These are phyloP conservation scores for Fraxinus sp. DNA, from an alignment of 305 asterid genomes.

Conservation along the genomic window DNA sequence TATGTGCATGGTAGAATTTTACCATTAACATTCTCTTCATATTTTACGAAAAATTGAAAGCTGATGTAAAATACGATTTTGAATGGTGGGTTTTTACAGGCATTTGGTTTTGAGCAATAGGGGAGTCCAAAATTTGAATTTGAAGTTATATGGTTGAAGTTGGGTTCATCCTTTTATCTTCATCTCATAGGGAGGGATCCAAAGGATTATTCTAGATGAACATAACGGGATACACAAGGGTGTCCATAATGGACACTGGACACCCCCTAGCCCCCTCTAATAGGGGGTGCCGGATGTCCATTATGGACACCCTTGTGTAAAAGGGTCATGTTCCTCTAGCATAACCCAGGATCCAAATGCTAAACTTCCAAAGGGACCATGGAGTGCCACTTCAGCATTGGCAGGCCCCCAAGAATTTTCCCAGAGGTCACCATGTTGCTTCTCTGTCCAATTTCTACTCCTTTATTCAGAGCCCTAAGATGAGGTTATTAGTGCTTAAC, in stretches of 20 bases:
- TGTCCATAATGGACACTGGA: too few relatives aligned
- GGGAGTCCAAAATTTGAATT: slow-evolving; percentile 63
- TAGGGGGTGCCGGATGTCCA: too few relatives aligned
- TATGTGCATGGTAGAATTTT: neutral
- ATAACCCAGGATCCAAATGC: too few relatives aligned
- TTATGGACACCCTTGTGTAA: too few relatives aligned
- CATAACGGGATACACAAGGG: too few relatives aligned
- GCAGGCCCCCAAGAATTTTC: slow-evolving; percentile 61
- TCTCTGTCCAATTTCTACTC: slow-evolving; percentile 67
- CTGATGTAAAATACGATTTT: neutral
- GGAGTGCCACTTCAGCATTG: slow-evolving; percentile 52
- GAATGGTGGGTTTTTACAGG: slow-evolving; percentile 31
- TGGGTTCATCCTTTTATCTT: slow-evolving; percentile 54
- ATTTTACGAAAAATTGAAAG: neutral
- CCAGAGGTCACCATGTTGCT: slow-evolving; percentile 85
- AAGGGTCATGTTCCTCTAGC: too few relatives aligned
- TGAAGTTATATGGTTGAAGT: slow-evolving; percentile 76
- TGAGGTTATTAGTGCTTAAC: slow-evolving; percentile 15
- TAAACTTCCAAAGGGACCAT: slow-evolving; percentile 79
- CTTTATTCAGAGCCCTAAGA: slow-evolving; percentile 67
- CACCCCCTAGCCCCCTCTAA: too few relatives aligned
- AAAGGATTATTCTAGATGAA: neutral
- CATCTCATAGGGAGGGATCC: slow-evolving; percentile 86
- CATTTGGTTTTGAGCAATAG: slow-evolving; percentile 70
- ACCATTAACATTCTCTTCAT: neutral